phyloP scores from a whole-genome alignment of 2,329 filamentous ascomycete species.

The Fusarium avenaceum region DNA sequence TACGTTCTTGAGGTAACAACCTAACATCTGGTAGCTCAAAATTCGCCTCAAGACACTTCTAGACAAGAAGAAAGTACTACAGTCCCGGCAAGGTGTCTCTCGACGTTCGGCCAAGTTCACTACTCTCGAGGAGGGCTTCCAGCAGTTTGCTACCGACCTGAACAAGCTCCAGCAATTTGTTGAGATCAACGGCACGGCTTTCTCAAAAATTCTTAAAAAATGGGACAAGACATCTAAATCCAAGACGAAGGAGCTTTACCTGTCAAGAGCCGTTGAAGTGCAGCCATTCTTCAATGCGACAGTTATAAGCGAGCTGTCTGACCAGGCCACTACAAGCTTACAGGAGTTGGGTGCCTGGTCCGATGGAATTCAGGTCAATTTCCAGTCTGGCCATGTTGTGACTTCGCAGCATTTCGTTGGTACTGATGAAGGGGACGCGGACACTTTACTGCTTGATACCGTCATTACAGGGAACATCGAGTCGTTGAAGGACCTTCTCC shows the following conservation, averaged over 20 bases:
- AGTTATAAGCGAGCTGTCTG: conserved; percentile 95
- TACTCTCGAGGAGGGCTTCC: conserved; percentile 94
- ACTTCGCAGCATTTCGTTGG: conserved; percentile 75
- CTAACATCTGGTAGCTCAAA: conserved; percentile 75
- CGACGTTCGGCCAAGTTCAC: conserved; percentile 94
- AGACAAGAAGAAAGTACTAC: conserved; percentile 93
- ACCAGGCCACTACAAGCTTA: conserved; percentile 95
- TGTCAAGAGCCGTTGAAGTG: conserved; percentile 95
- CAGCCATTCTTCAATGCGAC: conserved; percentile 98
- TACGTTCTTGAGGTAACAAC: conserved; percentile 28
- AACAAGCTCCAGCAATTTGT: conserved; percentile 99
- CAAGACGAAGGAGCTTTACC: conserved; percentile 96
- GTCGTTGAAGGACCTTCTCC: conserved; percentile 83
- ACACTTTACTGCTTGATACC: conserved; percentile 88
- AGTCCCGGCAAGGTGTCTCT: conserved; percentile 83
- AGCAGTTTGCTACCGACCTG: conserved; percentile 95
- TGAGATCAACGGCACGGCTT: conserved; percentile 96
- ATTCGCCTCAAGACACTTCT: conserved; percentile 90
- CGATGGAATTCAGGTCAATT: conserved; percentile 93
- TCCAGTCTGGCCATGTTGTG: conserved; percentile 76
- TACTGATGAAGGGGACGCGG: conserved; percentile 89
- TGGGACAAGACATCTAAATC: conserved; percentile 99
- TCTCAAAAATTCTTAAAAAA: conserved; percentile 99
- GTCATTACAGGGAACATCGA: conserved; percentile 85
- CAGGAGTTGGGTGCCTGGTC: conserved; percentile 97